Evolutionary conservation across 1,284 basidiomycete species (phyloP), one percentile per base, ranked within the genome.

Genomic region (Boletus sp.): DNA sequence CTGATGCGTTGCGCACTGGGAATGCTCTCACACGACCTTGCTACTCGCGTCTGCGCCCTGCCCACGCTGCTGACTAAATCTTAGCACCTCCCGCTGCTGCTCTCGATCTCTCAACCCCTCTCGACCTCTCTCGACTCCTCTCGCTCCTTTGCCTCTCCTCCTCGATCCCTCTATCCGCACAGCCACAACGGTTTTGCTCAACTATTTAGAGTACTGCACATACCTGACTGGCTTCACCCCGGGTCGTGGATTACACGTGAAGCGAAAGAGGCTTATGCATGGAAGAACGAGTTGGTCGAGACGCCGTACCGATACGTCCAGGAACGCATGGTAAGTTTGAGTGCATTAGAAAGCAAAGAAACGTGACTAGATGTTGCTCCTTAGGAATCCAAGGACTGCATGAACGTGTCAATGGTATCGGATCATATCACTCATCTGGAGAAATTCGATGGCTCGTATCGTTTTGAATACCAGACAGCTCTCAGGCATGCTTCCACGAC

Each of bases 171-270:
- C n/a, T n/a, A n/a, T n/a, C n/a, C n/a, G n/a, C n/a, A n/a, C n/a
- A n/a, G n/a, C n/a, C n/a, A n/a, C n/a, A n/a, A n/a, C n/a, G n/a
- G n/a, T n/a, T n/a, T n/a, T n/a, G n/a, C n/a, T n/a, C n/a, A n/a
- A n/a, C n/a, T n/a, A n/a, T n/a, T n/a, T n/a, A n/a, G 6, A 55
- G 58, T 60, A 17, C 16, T 56, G 14, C 22, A 26, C 5, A 23
- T 60, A 0, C 58, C 57, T 6, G 36, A 48, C 8, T 58, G 58
- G 58, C 14, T 58, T n/a, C n/a, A n/a, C 8, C 57, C 57, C 2
- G 43, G 14, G 12, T 42, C 41, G 8, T 4, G 22, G 3, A 8
- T 42, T 22, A 42, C 16, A 42, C 44, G 25, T 8, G 41, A 44
- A 4, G 40, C 56, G 8, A 43, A 29, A 6, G 19, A 35, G 10